These are phyloP conservation scores for Solanum medicagineum DNA, from an alignment of 257 asterid genomes.

Conservation along the genomic window DNA sequence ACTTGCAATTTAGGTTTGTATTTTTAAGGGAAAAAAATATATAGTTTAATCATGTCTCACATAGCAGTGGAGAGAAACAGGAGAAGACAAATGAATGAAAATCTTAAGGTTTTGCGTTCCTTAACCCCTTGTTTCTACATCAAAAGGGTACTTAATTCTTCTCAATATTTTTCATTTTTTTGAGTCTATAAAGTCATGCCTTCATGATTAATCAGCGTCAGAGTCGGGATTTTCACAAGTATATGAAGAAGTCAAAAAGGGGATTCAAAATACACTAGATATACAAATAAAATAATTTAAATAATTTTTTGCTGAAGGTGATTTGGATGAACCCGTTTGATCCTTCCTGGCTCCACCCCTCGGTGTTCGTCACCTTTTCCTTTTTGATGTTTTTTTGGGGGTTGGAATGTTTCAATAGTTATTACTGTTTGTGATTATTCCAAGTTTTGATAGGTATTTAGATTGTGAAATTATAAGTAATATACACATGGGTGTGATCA, in stretches of 20 bases:
- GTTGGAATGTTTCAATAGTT: background rate
- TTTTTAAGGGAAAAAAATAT: background rate
- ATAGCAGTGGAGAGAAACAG: conserved; percentile 90
- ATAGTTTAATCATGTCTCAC: conserved; percentile 43
- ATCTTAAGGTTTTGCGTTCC: conserved; percentile 85
- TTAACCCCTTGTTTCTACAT: conserved; percentile 92
- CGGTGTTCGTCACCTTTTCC: background rate
- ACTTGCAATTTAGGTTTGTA: background rate
- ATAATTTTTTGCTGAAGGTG: background rate
- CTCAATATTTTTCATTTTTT: background rate
- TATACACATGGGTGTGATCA: background rate
- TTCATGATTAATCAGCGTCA: background rate
- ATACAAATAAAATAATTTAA: background rate
- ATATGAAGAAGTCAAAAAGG: background rate
- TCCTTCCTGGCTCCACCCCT: background rate
- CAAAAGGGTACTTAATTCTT: conserved; percentile 42
- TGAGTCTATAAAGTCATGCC: background rate
- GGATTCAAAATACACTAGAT: background rate
- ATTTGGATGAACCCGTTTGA: background rate
- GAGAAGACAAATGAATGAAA: conserved; percentile 89
- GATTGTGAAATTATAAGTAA: background rate
- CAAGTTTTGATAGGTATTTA: background rate
- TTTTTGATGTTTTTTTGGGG: background rate
- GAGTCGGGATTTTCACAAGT: background rate
- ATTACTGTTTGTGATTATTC: background rate